These are phyloP conservation scores for Tanacetum coccineum DNA, from an alignment of 129 eudicot species.

Conservation along the genomic window DNA sequence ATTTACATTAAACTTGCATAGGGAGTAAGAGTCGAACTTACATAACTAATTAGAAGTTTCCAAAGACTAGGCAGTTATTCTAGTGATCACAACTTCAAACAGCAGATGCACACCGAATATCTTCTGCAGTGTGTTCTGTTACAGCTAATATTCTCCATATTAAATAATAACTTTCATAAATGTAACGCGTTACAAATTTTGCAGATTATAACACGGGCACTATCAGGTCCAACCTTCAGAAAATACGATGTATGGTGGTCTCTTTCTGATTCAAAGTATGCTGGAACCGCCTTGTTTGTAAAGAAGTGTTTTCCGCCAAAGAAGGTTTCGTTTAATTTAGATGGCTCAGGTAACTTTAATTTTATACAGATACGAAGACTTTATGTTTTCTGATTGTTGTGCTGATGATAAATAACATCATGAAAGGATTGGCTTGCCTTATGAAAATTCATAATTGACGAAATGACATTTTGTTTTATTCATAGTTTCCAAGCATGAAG, in stretches of 20 bases:
- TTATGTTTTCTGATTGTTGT: constrained; percentile 11
- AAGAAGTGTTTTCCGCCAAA: constrained; percentile 72
- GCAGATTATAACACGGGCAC: constrained; percentile 78
- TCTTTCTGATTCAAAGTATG: constrained; percentile 93
- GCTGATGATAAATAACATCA: constrained; percentile 2
- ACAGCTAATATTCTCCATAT: too few relatives aligned
- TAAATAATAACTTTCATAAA: too few relatives aligned
- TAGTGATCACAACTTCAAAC: too few relatives aligned
- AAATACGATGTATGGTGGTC: constrained; percentile 98
- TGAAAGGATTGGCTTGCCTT: not conserved
- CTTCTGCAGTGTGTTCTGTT: too few relatives aligned
- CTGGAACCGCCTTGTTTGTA: constrained; percentile 90
- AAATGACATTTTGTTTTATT: constrained; percentile 17
- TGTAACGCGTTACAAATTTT: constrained; percentile 6
- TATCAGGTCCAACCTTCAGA: constrained; percentile 74
- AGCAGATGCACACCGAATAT: too few relatives aligned
- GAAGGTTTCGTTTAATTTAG: constrained; percentile 75
- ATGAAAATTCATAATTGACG: not conserved
- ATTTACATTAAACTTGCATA: not conserved
- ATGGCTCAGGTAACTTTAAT: constrained; percentile 49
- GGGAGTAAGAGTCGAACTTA: not conserved
- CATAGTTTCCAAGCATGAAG: constrained; percentile 83
- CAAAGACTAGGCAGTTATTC: too few relatives aligned
- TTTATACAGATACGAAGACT: not conserved
- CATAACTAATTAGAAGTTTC: too few relatives aligned